Base-by-base conservation (phyloP, 2,329 filamentous ascomycete genomes). In the Microcyclospora tardicrescens region DNA sequence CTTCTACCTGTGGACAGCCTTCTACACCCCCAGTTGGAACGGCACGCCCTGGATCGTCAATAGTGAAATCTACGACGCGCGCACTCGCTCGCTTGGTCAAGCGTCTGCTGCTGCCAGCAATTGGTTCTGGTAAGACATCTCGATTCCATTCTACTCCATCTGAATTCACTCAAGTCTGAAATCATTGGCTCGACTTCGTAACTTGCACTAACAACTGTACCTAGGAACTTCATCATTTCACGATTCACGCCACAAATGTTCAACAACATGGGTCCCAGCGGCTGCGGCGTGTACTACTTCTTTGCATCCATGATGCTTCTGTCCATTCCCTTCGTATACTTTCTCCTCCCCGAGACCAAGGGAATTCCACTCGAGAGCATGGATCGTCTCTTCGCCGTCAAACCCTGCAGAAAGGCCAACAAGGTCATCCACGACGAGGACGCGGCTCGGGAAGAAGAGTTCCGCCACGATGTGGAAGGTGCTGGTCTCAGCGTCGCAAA, bases 41-140 rank as follows among this genome's bases (percentile, higher is more conserved):
- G 56, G 55, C 28, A 81, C 77, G 0, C 81, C 80, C 0, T 86
- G 81, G 81, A 79, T 86, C 15, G 62, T 82, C 53, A 83, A 83
- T 64, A 59, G 56, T 0, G 80, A 86, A 58, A 84, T 86, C 67
- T 85, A 84, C 58, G 73, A 80, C 50, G 72, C 76, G 46, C 79
- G 79, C 60, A 73, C 75, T 16, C 69, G 79, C 37, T 74, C 76
- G 0, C 67, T 86, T 0, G 81, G 79, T 1, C 81, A 85, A 54
- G 80, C 81, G 9, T 79, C 71, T 29, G 81, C 81, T 0, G 74
- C 79, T 0, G 75, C 75, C 2, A 79, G 73, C 60, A 83, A 84
- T 59, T 84, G 80, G 80, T 71, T 81, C 54, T 81, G 67, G 62
- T 39, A 38, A 9, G 48, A 27, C n/a, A n/a, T n/a, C n/a, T n/a